Base-by-base conservation (phyloP, 768 basidiomycete genomes). In the Leccinum imitatum region DNA sequence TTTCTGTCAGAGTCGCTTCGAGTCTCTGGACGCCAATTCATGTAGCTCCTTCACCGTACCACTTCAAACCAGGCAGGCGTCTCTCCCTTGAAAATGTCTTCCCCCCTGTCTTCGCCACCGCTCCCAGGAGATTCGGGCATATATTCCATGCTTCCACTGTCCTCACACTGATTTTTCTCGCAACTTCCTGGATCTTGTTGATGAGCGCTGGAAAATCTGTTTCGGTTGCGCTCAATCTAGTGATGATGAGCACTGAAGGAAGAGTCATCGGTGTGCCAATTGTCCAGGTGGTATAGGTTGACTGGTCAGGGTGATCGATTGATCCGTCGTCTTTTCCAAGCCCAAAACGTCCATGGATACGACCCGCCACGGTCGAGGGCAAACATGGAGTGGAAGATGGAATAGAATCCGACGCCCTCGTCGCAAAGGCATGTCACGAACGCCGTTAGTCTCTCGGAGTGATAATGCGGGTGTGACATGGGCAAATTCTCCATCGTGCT, bases 331-430 rank as follows among this genome's bases (percentile, higher is more conserved):
- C 46, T 57, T 65, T 35, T 63, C 55, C 37, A 65, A 53, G 15
- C 63, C 63, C 61, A 25, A 4, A 27, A 59, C 25, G 33, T 62
- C 62, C 56, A 59, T 56, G 30, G 62, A 55, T 27, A 67, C 58
- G 14, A 53, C 48, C 15, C 6, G 14, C 57, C 47, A 5, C 19
- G 8, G 14, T 59, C 50, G 6, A 33, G 56, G 27, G 54, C 67
- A 2, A 63, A 53, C 15, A 73, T 71, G 8, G 69, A 57, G 19
- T 78, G 67, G 52, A 67, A 67, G 41, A 79, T 68, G 57, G 77
- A 77, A 61, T 76, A 81, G 14, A 73, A 76, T 7, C 76, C 80
- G 7, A 84, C 77, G n/a, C 83, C 82, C 7, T 72, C 54, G 59
- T 74, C 63, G 1, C 82, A 77, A 19, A 82, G 74, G 64, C 77